Base-by-base conservation (phyloP, 2,329 filamentous ascomycete genomes). In the Ambrosiella xylebori region DNA sequence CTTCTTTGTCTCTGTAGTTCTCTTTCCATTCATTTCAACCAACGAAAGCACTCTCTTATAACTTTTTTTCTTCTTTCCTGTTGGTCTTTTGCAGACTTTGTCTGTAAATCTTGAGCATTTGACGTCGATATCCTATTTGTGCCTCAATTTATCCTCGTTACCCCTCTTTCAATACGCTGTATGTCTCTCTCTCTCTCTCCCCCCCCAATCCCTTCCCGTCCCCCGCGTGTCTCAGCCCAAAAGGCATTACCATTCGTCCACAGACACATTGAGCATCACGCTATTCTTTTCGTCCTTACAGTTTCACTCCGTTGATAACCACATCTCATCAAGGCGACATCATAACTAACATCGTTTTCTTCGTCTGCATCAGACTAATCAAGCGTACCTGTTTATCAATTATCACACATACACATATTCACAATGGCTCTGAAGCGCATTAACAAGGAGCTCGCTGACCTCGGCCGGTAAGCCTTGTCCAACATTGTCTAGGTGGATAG, bases 361-460 rank as follows among this genome's bases (percentile, higher is more conserved):
- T n/a, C 19, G 51, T 11, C 36, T 8, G 13, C 3, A n/a, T 15
- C 35, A 54, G 35, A 39, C 35, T 39, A 15, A 11, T 9, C 36
- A 8, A 17, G 35, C 35, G 35, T 39, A 39, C 38, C 17, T 47
- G n/a, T 27, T 27, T 27, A 27, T 27, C 19, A 41, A 41, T 11
- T n/a, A 13, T 36, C 54, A 41, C 54, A 47, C 35, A 45, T 37
- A 53, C 49, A 53, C 49, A 51, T 61, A 65, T 59, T 57, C 64
- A 65, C 65, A 69, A 93, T 93, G 87, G 87, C 87, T 74, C 81
- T 93, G 68, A 93, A 93, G 85, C 84, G 87, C 74, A 93, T 93
- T 74, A 91, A 91, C 81, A 93, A 90, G 84, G 87, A 93, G 76
- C 82, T 93, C 71, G 84, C 85, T 73, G 87, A 93, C 72, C 80